Conservation (phyloP, 2,329 filamentous ascomycete genomes). For the Calonectria pseudoreteaudii region DNA sequence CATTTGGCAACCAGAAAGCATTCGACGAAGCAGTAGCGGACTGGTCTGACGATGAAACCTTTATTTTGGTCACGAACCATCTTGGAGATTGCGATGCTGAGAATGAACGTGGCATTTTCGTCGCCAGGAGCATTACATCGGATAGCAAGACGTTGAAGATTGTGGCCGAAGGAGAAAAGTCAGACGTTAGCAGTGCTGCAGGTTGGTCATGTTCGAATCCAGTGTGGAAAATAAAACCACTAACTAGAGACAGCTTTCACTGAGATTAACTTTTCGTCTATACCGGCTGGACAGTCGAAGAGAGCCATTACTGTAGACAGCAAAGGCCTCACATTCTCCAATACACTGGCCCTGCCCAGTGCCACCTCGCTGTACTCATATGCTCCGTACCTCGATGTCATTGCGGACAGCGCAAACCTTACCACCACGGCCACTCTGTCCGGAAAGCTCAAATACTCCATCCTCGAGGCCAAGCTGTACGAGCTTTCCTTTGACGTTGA, state of each 20-base stretch:
- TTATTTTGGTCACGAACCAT: conserved; percentile 57
- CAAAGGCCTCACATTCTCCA: conserved; percentile 21
- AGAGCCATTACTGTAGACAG: conserved; percentile 19
- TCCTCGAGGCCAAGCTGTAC: conserved; percentile 48
- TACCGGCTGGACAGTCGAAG: conserved; percentile 22
- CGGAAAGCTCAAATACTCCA: conserved; percentile 55
- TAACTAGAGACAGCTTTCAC: conserved; percentile 15
- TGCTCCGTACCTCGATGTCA: conserved; percentile 25
- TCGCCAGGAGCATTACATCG: conserved; percentile 44
- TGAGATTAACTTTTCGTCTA: conserved; percentile 30
- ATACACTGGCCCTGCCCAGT: conserved; percentile 14
- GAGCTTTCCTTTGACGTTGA: conserved; percentile 57
- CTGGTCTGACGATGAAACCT: conserved; percentile 27
- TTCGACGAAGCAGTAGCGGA: conserved; percentile 25
- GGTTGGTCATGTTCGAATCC: conserved; percentile 40
- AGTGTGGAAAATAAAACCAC: not conserved
- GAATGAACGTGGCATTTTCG: conserved; percentile 54
- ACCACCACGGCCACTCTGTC: conserved; percentile 53
- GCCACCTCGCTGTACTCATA: conserved; percentile 26
- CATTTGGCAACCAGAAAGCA: conserved; percentile 20
- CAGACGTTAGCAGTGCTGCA: conserved; percentile 48
- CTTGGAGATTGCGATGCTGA: conserved; percentile 54
- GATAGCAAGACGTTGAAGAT: conserved; percentile 44
- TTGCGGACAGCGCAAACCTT: conserved; percentile 38
- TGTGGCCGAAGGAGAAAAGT: conserved; percentile 47